Percentiles rank a stretch among this genome's conserved stretches.
Evolutionary conservation across 768 basidiomycete species (phyloP).

Genomic region (Mycena latifolia): DNA sequence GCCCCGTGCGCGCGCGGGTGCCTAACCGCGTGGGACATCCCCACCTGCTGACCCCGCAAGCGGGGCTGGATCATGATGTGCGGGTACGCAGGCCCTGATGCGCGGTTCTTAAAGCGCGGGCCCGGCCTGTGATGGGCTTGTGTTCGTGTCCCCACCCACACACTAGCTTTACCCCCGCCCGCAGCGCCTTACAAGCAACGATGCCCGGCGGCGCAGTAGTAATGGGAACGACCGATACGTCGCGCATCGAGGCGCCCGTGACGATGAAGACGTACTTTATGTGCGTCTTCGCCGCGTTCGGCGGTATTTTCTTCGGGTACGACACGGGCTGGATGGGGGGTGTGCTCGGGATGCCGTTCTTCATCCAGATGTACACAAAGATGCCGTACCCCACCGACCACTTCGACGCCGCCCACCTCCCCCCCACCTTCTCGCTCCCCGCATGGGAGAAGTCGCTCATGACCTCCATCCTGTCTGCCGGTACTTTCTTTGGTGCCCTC

Average conservation of each 20-base stretch:
- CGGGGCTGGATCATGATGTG: no score
- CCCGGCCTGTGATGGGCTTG: no score
- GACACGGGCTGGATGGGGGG: not conserved
- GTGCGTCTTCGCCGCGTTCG: not conserved
- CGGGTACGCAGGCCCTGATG: no score
- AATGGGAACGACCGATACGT: not conserved
- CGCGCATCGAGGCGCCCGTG: not conserved
- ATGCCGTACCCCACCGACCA: not conserved
- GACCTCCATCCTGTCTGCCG: not conserved
- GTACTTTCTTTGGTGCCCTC: not conserved
- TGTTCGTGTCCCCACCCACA: no score
- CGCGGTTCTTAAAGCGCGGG: no score
- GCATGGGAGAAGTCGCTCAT: not conserved
- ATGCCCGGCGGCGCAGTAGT: not conserved
- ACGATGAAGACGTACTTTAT: slow-evolving; percentile 1
- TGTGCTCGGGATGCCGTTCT: not conserved
- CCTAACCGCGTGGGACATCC: no score
- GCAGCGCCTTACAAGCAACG: not conserved
- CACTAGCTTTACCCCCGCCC: not conserved
- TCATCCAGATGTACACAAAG: not conserved
- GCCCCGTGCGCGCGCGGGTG: no score
- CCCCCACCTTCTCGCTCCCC: not conserved
- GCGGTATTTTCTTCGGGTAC: not conserved
- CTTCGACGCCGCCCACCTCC: not conserved
- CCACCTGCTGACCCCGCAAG: no score